These are phyloP conservation scores for Haematococcus lacustris DNA, from an alignment of 139 green algal species.

Conservation along the genomic window DNA sequence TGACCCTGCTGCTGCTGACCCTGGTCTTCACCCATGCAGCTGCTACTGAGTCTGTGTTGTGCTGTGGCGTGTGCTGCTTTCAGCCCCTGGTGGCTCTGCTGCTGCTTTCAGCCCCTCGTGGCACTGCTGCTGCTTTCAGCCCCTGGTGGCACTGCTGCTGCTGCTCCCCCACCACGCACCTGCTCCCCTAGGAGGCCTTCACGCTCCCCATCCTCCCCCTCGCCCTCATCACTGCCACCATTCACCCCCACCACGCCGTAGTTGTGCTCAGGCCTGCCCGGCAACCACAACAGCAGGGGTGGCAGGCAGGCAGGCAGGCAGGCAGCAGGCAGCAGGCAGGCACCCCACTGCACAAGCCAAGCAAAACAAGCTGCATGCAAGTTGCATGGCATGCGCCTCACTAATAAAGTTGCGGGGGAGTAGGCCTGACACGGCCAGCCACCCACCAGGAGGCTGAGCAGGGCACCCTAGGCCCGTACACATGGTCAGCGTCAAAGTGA, in stretches of 20 bases:
- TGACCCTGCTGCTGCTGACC: too few species aligned
- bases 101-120: too few species aligned
- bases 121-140: too few species aligned
- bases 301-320: not conserved
- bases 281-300: not conserved
- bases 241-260: conserved; percentile 6
- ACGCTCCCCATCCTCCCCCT: not conserved
- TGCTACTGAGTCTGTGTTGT: too few species aligned
- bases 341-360: not conserved
- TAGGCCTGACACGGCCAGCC: too few species aligned
- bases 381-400: not conserved
- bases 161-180: too few species aligned
- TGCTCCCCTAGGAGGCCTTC: too few species aligned
- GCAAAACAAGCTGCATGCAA: not conserved
- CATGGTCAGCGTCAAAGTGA: conserved; percentile 30
- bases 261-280: conserved; percentile 2
- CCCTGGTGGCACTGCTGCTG: too few species aligned
- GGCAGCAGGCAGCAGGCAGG: not conserved
- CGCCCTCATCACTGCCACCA: not conserved
- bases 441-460: conserved; percentile 1
- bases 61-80: too few species aligned
- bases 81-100: too few species aligned
- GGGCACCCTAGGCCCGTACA: conserved; percentile 11
- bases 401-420: too few species aligned
- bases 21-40: too few species aligned